phyloP scores from a whole-genome alignment of 192 early-diverging fungal genomes.

The Coemansia biformis region DNA sequence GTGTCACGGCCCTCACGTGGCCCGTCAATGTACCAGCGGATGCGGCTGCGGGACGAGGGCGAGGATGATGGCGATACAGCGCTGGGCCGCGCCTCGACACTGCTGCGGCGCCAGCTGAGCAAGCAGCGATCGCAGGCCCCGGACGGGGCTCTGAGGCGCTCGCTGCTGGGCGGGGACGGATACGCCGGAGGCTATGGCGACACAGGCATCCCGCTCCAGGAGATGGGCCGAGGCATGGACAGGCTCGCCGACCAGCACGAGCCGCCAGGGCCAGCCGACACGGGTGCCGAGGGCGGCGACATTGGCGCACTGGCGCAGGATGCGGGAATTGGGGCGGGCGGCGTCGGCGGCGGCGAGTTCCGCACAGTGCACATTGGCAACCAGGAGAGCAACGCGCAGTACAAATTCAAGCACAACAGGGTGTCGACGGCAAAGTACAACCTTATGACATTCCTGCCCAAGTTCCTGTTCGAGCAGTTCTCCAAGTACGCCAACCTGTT shows the following conservation, averaged over 20 bases:
- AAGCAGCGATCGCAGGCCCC: constrained; percentile 39
- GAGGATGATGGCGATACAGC: constrained; percentile 39
- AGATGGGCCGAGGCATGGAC: not conserved
- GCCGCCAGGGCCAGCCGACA: not conserved
- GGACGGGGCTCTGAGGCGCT: constrained; percentile 24
- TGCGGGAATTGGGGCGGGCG: constrained; percentile 29
- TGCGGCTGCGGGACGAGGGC: constrained; percentile 42
- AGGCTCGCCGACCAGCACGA: no score
- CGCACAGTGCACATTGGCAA: constrained; percentile 93
- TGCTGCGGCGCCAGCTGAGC: constrained; percentile 42
- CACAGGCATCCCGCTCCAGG: constrained; percentile 25
- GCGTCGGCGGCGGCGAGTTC: constrained; percentile 33
- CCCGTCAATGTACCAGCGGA: constrained; percentile 47
- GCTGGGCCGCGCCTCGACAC: constrained; percentile 30
- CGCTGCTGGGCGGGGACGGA: constrained; percentile 23
- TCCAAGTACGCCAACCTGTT: constrained; percentile 98
- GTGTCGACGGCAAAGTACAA: constrained; percentile 98
- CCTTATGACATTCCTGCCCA: constrained; percentile 83
- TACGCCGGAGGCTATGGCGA: constrained; percentile 13
- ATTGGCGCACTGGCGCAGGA: constrained; percentile 1
- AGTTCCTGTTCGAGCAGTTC: constrained; percentile 97
- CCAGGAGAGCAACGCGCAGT: constrained; percentile 63
- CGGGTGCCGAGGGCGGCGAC: no score
- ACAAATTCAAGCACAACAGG: constrained; percentile 85
- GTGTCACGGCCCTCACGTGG: constrained; percentile 44